phyloP scores from a whole-genome alignment of 176 grass and related monocot genomes.

The Triticum urartu region DNA sequence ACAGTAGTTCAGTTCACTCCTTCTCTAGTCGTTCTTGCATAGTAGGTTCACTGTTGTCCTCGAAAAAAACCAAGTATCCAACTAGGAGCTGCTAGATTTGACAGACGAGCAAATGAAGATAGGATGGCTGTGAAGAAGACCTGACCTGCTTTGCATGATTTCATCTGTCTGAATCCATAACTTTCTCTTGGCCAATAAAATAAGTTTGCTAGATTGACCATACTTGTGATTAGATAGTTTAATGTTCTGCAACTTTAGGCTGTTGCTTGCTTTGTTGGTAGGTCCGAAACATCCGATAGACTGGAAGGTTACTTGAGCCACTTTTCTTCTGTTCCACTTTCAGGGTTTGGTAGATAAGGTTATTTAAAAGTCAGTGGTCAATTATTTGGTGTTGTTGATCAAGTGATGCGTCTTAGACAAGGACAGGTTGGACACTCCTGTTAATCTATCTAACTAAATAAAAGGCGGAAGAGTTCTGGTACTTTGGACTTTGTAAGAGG shows the following conservation, averaged over 20 bases:
- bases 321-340: not conserved
- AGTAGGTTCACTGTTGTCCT: not conserved
- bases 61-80: not conserved
- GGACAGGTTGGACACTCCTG: not conserved
- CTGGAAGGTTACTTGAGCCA: not conserved
- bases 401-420: slow-evolving; percentile 10
- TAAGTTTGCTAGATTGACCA: not conserved
- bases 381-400: slow-evolving; percentile 19
- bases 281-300: not conserved
- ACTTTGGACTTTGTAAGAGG: slow-evolving; percentile 1
- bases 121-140: not conserved
- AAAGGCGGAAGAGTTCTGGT: not conserved
- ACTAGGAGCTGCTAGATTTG: not conserved
- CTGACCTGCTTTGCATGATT: not conserved
- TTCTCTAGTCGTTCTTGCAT: not conserved
- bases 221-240: not conserved
- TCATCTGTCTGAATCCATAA: not conserved
- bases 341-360: not conserved
- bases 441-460: slow-evolving; percentile 10
- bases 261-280: not conserved
- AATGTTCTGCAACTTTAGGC: not conserved
- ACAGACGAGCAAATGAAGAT: not conserved
- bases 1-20: not conserved
- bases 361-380: not conserved
- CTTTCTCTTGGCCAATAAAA: not conserved